Conservation (phyloP, 2,329 filamentous ascomycete genomes). For the Colletotrichum sp. region DNA sequence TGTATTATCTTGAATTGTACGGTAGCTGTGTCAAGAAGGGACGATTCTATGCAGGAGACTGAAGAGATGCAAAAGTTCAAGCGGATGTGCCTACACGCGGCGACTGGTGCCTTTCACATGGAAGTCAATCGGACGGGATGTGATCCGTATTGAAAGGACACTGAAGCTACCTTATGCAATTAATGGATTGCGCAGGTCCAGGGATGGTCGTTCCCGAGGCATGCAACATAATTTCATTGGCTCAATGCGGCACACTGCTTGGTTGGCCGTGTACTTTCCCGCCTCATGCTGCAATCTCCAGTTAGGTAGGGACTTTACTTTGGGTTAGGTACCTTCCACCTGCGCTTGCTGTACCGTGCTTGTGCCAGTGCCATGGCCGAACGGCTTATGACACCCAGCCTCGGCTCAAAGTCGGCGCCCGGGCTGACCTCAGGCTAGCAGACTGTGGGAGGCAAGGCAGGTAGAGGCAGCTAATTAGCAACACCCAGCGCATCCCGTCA, state of each 20-base stretch:
- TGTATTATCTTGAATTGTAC: not conserved
- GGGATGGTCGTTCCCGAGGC: conserved; percentile 1
- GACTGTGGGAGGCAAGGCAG: too few species aligned
- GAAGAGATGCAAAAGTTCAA: not conserved
- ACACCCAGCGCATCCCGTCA: not conserved
- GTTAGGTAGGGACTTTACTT: not conserved
- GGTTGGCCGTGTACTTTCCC: not conserved
- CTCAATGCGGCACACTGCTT: not conserved
- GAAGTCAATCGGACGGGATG: not conserved
- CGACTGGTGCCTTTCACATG: not conserved
- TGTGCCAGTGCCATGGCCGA: not conserved
- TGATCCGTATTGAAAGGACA: not conserved
- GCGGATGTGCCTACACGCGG: not conserved
- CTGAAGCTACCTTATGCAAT: not conserved
- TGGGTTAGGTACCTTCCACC: not conserved
- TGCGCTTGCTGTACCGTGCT: not conserved
- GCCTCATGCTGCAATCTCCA: conserved; percentile 1
- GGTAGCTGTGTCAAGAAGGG: not conserved
- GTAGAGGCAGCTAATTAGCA: not conserved
- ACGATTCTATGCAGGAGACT: not conserved
- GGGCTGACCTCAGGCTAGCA: not conserved
- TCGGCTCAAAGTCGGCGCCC: conserved; percentile 2
- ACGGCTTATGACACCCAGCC: not conserved
- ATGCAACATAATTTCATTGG: conserved; percentile 15
- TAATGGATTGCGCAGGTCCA: not conserved